phyloP scores from a whole-genome alignment of 768 basidiomycete genomes.

The Rhizopogon vesiculosus region DNA sequence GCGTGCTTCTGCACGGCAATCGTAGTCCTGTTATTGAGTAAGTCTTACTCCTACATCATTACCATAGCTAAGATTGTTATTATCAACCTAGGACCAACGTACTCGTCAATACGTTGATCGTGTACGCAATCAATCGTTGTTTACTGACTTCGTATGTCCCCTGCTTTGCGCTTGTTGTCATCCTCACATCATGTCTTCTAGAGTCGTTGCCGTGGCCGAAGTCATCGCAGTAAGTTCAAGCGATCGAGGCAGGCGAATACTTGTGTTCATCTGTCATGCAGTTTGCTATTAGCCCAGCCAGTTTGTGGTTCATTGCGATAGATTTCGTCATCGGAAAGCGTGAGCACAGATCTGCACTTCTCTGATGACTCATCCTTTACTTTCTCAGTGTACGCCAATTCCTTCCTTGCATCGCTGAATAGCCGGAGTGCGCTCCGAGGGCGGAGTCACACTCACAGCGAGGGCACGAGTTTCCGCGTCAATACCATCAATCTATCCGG shows the following conservation, averaged over 20 bases:
- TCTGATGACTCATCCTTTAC: neutral
- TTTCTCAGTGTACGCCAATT: slow-evolving; percentile 40
- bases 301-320: slow-evolving; percentile 43
- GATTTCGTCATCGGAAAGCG: slow-evolving; percentile 47
- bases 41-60: neutral
- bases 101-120: slow-evolving; percentile 37
- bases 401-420: slow-evolving; percentile 40
- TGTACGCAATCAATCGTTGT: slow-evolving; percentile 48
- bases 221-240: slow-evolving; percentile 13
- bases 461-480: slow-evolving; percentile 2
- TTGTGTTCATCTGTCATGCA: slow-evolving; percentile 6
- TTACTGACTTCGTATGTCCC: slow-evolving; percentile 40
- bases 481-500: neutral
- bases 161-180: neutral
- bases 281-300: slow-evolving; percentile 37
- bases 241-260: neutral
- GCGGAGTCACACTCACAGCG: neutral
- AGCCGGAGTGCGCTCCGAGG: slow-evolving; percentile 31
- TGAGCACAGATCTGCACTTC: slow-evolving; percentile 13
- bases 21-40: slow-evolving; percentile 34
- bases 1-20: slow-evolving; percentile 35
- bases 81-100: slow-evolving; percentile 32
- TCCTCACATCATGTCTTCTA: neutral
- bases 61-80: neutral
- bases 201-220: slow-evolving; percentile 16